Percentiles rank a stretch among this genome's conserved stretches.
Conservation (phyloP, 306 rosid species). For the Vigna trinervia region DNA sequence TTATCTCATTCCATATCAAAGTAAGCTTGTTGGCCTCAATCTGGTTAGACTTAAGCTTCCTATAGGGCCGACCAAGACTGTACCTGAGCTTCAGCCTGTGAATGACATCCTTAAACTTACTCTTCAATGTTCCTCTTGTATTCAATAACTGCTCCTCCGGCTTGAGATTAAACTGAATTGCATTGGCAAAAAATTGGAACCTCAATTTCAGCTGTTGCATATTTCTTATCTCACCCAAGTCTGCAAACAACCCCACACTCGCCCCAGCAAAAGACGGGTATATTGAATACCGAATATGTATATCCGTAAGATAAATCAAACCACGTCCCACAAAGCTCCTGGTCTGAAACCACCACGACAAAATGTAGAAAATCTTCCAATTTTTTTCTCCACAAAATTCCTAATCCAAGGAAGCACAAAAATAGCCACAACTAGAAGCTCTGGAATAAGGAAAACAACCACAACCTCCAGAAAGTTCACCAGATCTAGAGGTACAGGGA, state of each 20-base stretch:
- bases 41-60: conserved; percentile 88
- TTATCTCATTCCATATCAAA: conserved; percentile 94
- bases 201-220: conserved; percentile 85
- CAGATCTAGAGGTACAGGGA: conserved; percentile 78
- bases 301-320: conserved; percentile 88
- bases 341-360: conserved; percentile 97
- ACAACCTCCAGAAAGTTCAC: conserved; percentile 74
- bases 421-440: conserved; percentile 74
- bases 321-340: conserved; percentile 94
- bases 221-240: conserved; percentile 96
- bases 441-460: conserved; percentile 70
- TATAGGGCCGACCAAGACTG: conserved; percentile 90
- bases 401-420: conserved; percentile 88
- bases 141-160: conserved; percentile 90
- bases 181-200: conserved; percentile 97
- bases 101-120: conserved; percentile 85
- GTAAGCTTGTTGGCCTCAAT: conserved; percentile 92
- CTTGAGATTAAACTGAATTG: conserved; percentile 95
- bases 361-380: conserved; percentile 80
- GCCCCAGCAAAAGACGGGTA: conserved; percentile 92
- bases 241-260: conserved; percentile 78
- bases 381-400: conserved; percentile 84
- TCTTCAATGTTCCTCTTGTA: conserved; percentile 77
- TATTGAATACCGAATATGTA: conserved; percentile 93
- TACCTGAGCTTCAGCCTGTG: conserved; percentile 92